Percentiles rank a stretch among this genome's conserved stretches.
These are phyloP conservation scores for Knufia fluminis DNA, from an alignment of 2,329 filamentous ascomycete genomes.

Conservation along the genomic window DNA sequence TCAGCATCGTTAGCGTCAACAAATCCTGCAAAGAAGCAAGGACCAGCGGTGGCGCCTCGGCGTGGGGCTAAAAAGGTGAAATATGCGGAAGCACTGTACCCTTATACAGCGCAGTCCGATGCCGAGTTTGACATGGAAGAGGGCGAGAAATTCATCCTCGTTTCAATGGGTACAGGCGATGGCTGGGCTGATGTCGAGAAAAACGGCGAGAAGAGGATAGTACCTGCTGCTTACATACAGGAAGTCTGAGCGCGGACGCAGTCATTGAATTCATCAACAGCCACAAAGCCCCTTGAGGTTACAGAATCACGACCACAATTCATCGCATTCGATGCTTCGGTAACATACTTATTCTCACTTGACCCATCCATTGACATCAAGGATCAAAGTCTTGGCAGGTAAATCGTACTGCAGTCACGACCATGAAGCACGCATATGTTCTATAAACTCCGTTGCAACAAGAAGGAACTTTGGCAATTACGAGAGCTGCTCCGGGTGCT, in stretches of 20 bases:
- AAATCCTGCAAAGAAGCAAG: conserved; percentile 65
- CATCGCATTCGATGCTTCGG: background rate
- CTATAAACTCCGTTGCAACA: too few relatives aligned
- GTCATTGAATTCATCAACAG: background rate
- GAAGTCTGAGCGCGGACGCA: conserved; percentile 42
- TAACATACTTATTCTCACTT: too few relatives aligned
- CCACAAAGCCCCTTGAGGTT: background rate
- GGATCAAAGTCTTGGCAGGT: too few relatives aligned
- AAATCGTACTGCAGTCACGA: too few relatives aligned
- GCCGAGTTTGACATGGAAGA: conserved; percentile 83
- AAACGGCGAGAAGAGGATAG: conserved; percentile 68
- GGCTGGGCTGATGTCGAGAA: conserved; percentile 97
- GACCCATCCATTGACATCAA: too few relatives aligned
- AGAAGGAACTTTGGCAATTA: too few relatives aligned
- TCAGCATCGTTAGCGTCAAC: conserved; percentile 56
- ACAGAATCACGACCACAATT: background rate
- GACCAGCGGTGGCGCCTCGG: conserved; percentile 80
- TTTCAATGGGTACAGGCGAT: conserved; percentile 80
- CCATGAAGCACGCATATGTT: too few relatives aligned
- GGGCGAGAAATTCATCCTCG: conserved; percentile 83
- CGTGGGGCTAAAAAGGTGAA: conserved; percentile 87
- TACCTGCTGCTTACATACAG: conserved; percentile 89
- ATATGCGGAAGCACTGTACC: conserved; percentile 88
- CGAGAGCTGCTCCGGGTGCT: too few relatives aligned
- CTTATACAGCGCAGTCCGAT: conserved; percentile 77